Percentiles rank a stretch among this genome's conserved stretches.
Conservation (phyloP, 2,329 filamentous ascomycete genomes). For the Claviceps capensis region DNA sequence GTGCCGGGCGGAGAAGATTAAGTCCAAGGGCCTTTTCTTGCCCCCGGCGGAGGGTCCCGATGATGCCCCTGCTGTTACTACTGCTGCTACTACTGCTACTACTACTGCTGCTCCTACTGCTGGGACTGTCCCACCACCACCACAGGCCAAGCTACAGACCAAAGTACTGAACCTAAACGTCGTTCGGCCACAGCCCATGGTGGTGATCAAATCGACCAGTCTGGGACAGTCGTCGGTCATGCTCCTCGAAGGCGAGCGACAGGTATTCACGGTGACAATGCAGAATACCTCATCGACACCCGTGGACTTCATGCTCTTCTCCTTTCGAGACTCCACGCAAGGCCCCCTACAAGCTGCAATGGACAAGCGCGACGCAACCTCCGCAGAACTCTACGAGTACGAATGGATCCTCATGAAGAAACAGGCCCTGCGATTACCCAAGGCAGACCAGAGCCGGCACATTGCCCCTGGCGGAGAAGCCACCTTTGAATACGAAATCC, state of each 20-base stretch:
- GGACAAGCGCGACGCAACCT: slow-evolving; percentile 60
- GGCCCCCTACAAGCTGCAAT: slow-evolving; percentile 62
- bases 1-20: slow-evolving; percentile 57
- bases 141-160: slow-evolving; percentile 30
- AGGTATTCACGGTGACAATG: slow-evolving; percentile 63
- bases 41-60: slow-evolving; percentile 37
- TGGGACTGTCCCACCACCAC: slow-evolving; percentile 9
- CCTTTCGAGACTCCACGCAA: slow-evolving; percentile 81
- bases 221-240: slow-evolving; percentile 77
- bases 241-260: slow-evolving; percentile 81
- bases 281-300: slow-evolving; percentile 65
- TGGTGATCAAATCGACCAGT: slow-evolving; percentile 62
- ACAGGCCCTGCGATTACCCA: slow-evolving; percentile 49
- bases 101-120: too few relatives aligned
- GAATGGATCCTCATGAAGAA: slow-evolving; percentile 66
- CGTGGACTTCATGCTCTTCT: slow-evolving; percentile 75
- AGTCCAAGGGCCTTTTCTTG: slow-evolving; percentile 48
- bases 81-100: too few relatives aligned
- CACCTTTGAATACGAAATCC: slow-evolving; percentile 69
- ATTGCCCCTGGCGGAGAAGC: slow-evolving; percentile 55
- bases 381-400: slow-evolving; percentile 72
- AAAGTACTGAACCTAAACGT: slow-evolving; percentile 53
- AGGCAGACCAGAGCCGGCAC: slow-evolving; percentile 36
- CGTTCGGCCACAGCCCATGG: slow-evolving; percentile 63
- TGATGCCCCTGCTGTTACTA: too few relatives aligned